Evolutionary conservation across 2,329 filamentous ascomycete species (phyloP), one percentile per base, ranked within the genome.

Genomic region (Colletotrichum tropicicola): DNA sequence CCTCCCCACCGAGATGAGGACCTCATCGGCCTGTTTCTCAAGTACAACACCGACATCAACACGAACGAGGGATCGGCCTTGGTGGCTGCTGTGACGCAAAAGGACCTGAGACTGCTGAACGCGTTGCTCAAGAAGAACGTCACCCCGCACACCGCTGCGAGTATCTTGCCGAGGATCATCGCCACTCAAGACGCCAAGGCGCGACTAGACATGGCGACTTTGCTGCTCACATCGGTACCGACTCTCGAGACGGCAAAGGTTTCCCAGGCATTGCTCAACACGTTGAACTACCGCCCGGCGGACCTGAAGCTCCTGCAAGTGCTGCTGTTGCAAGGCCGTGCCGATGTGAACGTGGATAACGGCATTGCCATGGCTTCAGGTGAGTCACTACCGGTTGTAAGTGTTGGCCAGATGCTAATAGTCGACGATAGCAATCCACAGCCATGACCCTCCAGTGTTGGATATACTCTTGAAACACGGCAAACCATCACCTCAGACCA

Each of bases 1-100:
- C 77, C 78, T 1, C 78, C 80, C 0, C 75, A 78, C 41, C 77
- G 84, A 37, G 86, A 89, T 39, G 80, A 83, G 43, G 77, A 79
- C 2, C 73, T 89, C 10, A 84, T 89, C 57, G 78, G 79, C 6
- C 76, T 89, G 5, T 74, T 89, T 4, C 74, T 89, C 5, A 77
- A 79, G 2, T 77, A 86, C 64, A 81, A 83, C 13, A 83, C 83
- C 4, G 85, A 88, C 49, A 79, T 86, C 37, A 87, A 87, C 67
- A 85, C 83, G 57, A 83, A 84, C 43, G 80, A 83, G 25, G 84
- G 85, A 0, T 76, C 80, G n/a, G 81, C 79, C 3, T 76, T 89
- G 13, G 73, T 80, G 0, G 77, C 81, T 0, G 81, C 86, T 0
- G 82, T 89, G 17, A 67, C 73, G 2, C 82, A 84, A 58, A 80